A percentile compares a stretch with the other conserved stretches of the same genome.
phyloP scores from a whole-genome alignment of 495 filamentous ascomycete genomes.

The Saxophila tyrrhenica region DNA sequence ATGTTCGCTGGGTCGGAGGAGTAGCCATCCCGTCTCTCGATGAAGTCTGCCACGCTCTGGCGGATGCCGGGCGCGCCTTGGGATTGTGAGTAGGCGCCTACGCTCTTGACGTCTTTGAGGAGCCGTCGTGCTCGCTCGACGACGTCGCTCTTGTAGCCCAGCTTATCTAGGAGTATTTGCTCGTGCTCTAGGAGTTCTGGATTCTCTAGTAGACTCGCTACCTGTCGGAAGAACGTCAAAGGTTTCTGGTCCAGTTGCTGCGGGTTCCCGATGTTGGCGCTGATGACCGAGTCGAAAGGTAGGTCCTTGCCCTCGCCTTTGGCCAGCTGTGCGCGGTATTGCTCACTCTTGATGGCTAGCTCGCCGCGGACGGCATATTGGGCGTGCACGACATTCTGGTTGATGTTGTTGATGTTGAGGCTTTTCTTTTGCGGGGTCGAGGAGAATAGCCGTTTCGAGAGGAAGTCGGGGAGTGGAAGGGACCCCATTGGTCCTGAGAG shows the following conservation, averaged over 20 bases:
- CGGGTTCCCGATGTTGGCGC: constrained; percentile 96
- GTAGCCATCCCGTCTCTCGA: constrained; percentile 82
- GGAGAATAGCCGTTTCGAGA: constrained; percentile 40
- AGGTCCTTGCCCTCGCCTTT: constrained; percentile 48
- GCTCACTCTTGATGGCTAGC: constrained; percentile 79
- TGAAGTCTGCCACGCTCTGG: constrained; percentile 82
- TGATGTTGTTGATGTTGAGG: constrained; percentile 80
- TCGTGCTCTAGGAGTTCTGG: constrained; percentile 68
- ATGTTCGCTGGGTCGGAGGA: constrained; percentile 64
- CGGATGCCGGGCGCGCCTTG: constrained; percentile 77
- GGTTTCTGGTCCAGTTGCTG: constrained; percentile 98
- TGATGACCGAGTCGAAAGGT: constrained; percentile 83
- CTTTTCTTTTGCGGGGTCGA: constrained; percentile 42
- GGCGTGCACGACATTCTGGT: constrained; percentile 68
- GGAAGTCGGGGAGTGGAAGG: constrained; percentile 9
- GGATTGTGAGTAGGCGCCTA: constrained; percentile 92
- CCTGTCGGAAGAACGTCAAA: constrained; percentile 97
- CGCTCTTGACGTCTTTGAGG: constrained; percentile 71
- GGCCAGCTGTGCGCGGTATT: constrained; percentile 62
- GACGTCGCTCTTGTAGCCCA: constrained; percentile 83
- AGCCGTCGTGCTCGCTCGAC: constrained; percentile 70
- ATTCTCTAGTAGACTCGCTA: constrained; percentile 87
- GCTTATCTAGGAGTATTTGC: constrained; percentile 48
- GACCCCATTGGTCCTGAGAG: constrained; percentile 5
- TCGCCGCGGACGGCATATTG: constrained; percentile 97